A percentile compares a stretch with the other conserved stretches of the same genome.
Conservation (phyloP, 805 yeast genomes). For the Yarrowia divulgata region DNA sequence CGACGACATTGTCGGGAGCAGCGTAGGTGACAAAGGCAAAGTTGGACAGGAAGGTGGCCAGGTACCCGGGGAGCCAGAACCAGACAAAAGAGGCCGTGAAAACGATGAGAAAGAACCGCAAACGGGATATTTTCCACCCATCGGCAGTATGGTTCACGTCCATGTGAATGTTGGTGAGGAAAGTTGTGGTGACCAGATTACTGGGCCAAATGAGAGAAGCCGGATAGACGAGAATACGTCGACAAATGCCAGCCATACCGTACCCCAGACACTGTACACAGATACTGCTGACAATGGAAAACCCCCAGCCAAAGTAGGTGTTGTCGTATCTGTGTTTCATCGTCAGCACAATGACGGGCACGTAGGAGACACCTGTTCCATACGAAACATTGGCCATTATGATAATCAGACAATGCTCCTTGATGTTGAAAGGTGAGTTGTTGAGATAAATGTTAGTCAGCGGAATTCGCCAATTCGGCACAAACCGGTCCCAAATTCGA, state of each 20-base stretch:
- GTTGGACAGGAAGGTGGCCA: constrained; percentile 64
- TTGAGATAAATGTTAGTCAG: constrained; percentile 54
- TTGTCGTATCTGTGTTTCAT: constrained; percentile 58
- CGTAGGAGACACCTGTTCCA: constrained; percentile 59
- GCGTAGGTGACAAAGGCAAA: constrained; percentile 73
- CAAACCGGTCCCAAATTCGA: constrained; percentile 54
- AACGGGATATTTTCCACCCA: constrained; percentile 67
- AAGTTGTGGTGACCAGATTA: constrained; percentile 64
- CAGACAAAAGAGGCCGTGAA: constrained; percentile 56
- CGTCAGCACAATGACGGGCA: constrained; percentile 64
- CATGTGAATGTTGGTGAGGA: constrained; percentile 61
- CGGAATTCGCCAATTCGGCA: constrained; percentile 50
- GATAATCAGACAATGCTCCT: constrained; percentile 67
- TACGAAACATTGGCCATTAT: constrained; percentile 60
- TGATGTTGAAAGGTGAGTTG: constrained; percentile 68
- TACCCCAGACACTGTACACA: constrained; percentile 72
- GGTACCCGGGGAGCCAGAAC: constrained; percentile 68
- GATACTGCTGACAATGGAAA: constrained; percentile 58
- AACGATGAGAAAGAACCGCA: constrained; percentile 57
- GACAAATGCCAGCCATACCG: constrained; percentile 68
- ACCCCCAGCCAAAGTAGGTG: constrained; percentile 58
- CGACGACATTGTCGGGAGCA: constrained; percentile 61
- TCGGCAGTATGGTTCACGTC: constrained; percentile 60
- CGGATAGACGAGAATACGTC: constrained; percentile 67
- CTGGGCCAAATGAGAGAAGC: constrained; percentile 77